These are phyloP conservation scores for Nannochloropsis oceanica DNA, from an alignment of 108 stramenopile genomes.

Conservation along the genomic window DNA sequence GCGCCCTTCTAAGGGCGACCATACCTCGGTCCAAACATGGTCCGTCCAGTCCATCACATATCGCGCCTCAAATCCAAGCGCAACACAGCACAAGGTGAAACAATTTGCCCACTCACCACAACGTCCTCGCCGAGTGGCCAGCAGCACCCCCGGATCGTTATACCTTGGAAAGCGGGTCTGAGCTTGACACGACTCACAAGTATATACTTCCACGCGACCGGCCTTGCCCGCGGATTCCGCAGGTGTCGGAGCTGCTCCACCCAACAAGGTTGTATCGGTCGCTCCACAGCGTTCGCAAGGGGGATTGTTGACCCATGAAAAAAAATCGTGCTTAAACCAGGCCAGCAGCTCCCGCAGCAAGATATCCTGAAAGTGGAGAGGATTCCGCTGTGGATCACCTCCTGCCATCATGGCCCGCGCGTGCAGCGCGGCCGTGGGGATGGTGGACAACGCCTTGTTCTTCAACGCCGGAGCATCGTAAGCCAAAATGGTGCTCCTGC, in stretches of 20 bases:
- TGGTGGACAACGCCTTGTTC: slow-evolving; percentile 6
- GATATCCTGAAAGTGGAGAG: not conserved
- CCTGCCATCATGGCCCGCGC: not conserved
- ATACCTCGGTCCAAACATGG: slow-evolving; percentile 94
- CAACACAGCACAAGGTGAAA: slow-evolving; percentile 66
- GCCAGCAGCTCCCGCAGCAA: slow-evolving; percentile 14
- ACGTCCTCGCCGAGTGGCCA: slow-evolving; percentile 43
- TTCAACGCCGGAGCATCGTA: slow-evolving; percentile 3
- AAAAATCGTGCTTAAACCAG: slow-evolving; percentile 51
- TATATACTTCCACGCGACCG: slow-evolving; percentile 36
- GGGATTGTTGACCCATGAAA: slow-evolving; percentile 48
- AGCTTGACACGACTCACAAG: slow-evolving; percentile 43
- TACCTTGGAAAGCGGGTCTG: slow-evolving; percentile 73
- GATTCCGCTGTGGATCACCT: not conserved
- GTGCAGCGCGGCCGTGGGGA: not conserved
- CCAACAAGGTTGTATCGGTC: not conserved
- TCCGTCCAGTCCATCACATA: slow-evolving; percentile 85
- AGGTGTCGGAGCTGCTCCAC: slow-evolving; percentile 5
- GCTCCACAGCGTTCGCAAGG: slow-evolving; percentile 32
- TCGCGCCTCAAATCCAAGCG: slow-evolving; percentile 76
- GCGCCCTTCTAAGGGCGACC: slow-evolving; percentile 33
- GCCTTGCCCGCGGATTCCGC: slow-evolving; percentile 30
- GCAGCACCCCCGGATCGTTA: slow-evolving; percentile 63
- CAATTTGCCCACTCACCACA: slow-evolving; percentile 97
- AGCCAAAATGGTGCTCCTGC: not conserved